Evolutionary conservation across 2,329 filamentous ascomycete genomes (phyloP).

Genomic region (Boeremia lycopersici): DNA sequence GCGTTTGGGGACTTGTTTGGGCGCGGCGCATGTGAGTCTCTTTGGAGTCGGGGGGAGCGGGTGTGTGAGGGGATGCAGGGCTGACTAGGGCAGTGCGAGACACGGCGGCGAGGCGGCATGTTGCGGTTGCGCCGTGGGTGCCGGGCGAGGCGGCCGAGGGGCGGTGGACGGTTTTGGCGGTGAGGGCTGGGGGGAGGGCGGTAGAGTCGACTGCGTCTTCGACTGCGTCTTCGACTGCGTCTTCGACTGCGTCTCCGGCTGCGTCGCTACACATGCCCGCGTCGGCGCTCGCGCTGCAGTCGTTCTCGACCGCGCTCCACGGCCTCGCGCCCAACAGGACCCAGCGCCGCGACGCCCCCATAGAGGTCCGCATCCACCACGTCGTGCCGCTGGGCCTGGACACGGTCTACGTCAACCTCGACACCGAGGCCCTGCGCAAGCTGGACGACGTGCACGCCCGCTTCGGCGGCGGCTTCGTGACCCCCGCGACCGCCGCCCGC

Average conservation of each 20-base stretch:
- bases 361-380: slow-evolving; percentile 84
- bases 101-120: slow-evolving; percentile 54
- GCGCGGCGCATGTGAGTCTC: not conserved
- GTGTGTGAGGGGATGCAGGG: too few relatives aligned
- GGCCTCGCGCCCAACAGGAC: slow-evolving; percentile 77
- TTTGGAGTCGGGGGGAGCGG: too few relatives aligned
- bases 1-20: slow-evolving; percentile 62
- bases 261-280: slow-evolving; percentile 82
- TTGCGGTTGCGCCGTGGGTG: slow-evolving; percentile 77
- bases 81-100: slow-evolving; percentile 5
- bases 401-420: slow-evolving; percentile 83
- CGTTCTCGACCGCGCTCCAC: slow-evolving; percentile 75
- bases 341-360: slow-evolving; percentile 73
- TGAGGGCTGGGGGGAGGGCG: slow-evolving; percentile 55
- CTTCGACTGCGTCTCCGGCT: slow-evolving; percentile 58
- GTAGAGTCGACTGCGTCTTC: not conserved
- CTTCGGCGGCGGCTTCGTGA: slow-evolving; percentile 70
- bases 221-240: too few relatives aligned
- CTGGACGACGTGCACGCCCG: slow-evolving; percentile 83
- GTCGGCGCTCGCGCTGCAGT: slow-evolving; percentile 74
- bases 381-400: slow-evolving; percentile 81
- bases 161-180: slow-evolving; percentile 85
- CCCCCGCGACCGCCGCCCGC: slow-evolving; percentile 42
- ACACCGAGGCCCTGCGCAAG: slow-evolving; percentile 78
- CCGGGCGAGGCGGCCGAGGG: slow-evolving; percentile 58